Evolutionary conservation across 768 basidiomycete species (phyloP).

Genomic region (Hydnomerulius pinastri): DNA sequence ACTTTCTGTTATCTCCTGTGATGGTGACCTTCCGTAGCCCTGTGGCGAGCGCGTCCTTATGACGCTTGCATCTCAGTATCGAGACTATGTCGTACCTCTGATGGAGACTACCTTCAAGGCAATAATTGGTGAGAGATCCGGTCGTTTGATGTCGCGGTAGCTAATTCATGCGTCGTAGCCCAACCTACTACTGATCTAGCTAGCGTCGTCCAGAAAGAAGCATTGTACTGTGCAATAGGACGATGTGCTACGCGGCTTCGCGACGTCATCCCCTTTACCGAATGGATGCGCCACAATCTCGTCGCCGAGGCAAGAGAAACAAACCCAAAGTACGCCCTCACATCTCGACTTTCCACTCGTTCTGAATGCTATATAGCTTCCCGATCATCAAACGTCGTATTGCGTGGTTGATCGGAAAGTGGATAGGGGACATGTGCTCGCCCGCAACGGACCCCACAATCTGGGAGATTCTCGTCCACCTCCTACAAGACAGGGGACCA

Average conservation of each 20-base stretch:
- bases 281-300: conserved; percentile 68
- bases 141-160: not conserved
- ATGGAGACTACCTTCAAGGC: conserved; percentile 60
- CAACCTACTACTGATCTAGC: conserved; percentile 55
- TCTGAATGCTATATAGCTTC: conserved; percentile 51
- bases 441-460: conserved; percentile 60
- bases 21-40: conserved; percentile 50
- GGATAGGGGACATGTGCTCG: conserved; percentile 71
- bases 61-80: conserved; percentile 71
- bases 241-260: conserved; percentile 69
- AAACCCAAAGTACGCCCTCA: conserved; percentile 53
- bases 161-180: conserved; percentile 24
- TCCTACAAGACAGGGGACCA: conserved; percentile 66
- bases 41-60: conserved; percentile 93
- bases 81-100: conserved; percentile 66
- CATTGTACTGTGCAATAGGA: conserved; percentile 87
- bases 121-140: conserved; percentile 49
- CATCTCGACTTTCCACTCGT: not conserved
- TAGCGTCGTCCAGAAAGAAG: conserved; percentile 77
- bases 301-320: conserved; percentile 57
- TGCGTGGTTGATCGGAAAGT: conserved; percentile 92
- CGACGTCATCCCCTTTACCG: conserved; percentile 63
- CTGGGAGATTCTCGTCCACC: conserved; percentile 81
- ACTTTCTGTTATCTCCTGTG: not conserved
- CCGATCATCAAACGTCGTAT: conserved; percentile 93